phyloP scores from a whole-genome alignment of 202 grass and related monocot genomes.

The Bolboschoenoplectus hybrid region DNA sequence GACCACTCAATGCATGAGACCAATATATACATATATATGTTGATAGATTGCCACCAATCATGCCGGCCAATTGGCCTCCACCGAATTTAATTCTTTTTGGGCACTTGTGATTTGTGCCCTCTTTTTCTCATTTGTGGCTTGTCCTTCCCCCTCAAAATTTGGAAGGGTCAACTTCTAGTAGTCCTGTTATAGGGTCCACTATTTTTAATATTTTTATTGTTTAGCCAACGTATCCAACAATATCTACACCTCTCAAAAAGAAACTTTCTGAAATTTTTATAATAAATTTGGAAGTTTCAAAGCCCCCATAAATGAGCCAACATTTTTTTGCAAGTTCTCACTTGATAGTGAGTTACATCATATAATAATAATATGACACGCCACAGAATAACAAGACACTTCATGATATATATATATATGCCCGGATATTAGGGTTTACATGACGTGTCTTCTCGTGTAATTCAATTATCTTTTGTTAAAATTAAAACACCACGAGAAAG shows the following conservation, averaged over 20 bases:
- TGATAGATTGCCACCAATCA: slow-evolving; percentile 25
- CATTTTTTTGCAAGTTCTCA: too few species aligned
- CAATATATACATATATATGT: not conserved
- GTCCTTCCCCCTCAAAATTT: slow-evolving; percentile 29
- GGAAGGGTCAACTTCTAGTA: slow-evolving; percentile 32
- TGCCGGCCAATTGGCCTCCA: slow-evolving; percentile 21
- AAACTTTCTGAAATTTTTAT: not conserved
- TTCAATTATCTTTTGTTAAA: too few species aligned
- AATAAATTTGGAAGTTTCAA: not conserved
- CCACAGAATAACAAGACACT: too few species aligned
- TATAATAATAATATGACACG: too few species aligned
- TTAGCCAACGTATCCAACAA: slow-evolving; percentile 12
- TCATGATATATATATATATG: too few species aligned
- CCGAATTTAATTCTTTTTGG: slow-evolving; percentile 37
- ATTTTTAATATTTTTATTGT: not conserved
- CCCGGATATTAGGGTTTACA: too few species aligned
- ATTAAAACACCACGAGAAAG: too few species aligned
- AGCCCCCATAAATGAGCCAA: too few species aligned
- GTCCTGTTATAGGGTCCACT: slow-evolving; percentile 4
- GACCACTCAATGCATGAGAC: slow-evolving; percentile 28
- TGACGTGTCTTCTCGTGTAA: too few species aligned
- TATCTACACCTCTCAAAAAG: slow-evolving; percentile 1
- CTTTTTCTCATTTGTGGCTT: slow-evolving; percentile 1
- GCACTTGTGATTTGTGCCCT: not conserved
- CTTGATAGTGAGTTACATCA: too few species aligned